Evolutionary conservation across 2,329 filamentous ascomycete species (phyloP), one percentile per base, ranked within the genome.

Genomic region (Pseudogymnoascus sp.): DNA sequence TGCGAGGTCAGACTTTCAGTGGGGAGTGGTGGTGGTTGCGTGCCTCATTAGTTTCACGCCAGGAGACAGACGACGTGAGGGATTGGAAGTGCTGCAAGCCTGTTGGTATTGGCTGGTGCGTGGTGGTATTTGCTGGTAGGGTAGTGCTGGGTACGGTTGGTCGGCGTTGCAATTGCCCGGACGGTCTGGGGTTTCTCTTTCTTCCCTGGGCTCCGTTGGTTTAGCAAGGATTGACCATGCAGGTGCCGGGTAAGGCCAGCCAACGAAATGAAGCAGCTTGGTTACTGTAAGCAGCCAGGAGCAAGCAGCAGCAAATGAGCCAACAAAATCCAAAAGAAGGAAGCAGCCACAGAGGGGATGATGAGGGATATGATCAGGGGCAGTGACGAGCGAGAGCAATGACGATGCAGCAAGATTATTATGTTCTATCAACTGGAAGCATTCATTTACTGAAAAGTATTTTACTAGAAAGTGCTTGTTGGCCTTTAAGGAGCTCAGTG

Each of bases 1-100:
- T 51, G 45, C 45, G 45, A 51, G 45, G 45, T 51, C 45, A 51
- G 45, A 51, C 21, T 51, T 51, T 25, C 43, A 28, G 45, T 51
- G 45, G 45, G 45, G 45, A 51, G 45, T 8, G 45, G 45, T 51
- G 45, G 45, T 51, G n/a, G 45, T 51, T 51, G 45, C 45, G 45
- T 51, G 45, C 43, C 43, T 48, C 43, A 25, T 48, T 48, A 48
- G 43, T 48, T 48, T 48, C 43, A 48, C 5, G 43, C 21, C 21
- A 25, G 43, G 43, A 48, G 43, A 7, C 28, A 48, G 43, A 7
- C 6, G 28, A 48, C 43, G 21, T 48, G 43, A 25, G 21, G 43
- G 43, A 48, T 25, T 48, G 43, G 43, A 21, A 11, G 14, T 16
- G 21, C 2, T 25, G 45, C 2, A 25, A n/a, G 23, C 13, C 13